These are phyloP conservation scores for Papiliotrema terrestris DNA, from an alignment of 1,284 basidiomycete species.

Conservation along the genomic window DNA sequence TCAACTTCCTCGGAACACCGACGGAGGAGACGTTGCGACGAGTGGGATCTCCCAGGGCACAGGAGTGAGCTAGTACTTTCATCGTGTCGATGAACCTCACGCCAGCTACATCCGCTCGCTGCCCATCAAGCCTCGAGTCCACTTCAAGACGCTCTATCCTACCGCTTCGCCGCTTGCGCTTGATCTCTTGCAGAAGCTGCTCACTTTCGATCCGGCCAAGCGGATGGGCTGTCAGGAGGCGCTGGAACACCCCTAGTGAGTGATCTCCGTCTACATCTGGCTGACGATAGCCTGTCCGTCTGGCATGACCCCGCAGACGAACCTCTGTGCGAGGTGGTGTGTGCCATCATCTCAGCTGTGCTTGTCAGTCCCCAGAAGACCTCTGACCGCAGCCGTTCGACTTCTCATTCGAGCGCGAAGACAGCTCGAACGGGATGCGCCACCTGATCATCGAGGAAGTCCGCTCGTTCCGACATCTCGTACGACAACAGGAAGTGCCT, in stretches of 20 bases:
- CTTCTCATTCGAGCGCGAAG: conserved; percentile 96
- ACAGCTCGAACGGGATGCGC: conserved; percentile 96
- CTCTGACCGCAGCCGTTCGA: conserved; percentile 75
- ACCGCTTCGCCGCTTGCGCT: conserved; percentile 89
- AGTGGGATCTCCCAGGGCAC: conserved; percentile 83
- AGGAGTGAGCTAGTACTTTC: conserved; percentile 40
- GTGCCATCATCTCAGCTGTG: conserved; percentile 29
- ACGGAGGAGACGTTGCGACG: conserved; percentile 92
- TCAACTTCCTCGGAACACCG: conserved; percentile 95
- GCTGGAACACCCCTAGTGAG: conserved; percentile 80
- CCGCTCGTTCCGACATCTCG: conserved; percentile 51
- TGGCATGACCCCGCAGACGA: conserved; percentile 96
- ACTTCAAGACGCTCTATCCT: conserved; percentile 87
- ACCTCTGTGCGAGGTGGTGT: conserved; percentile 68
- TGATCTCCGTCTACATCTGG: neutral
- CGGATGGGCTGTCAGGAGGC: conserved; percentile 95
- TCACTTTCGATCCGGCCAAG: conserved; percentile 94
- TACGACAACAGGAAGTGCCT: conserved; percentile 36
- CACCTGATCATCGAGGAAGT: conserved; percentile 92
- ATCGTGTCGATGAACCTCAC: no score
- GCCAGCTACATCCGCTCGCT: conserved; percentile 87
- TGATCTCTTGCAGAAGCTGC: conserved; percentile 84
- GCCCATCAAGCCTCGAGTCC: conserved; percentile 91
- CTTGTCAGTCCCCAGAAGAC: no score
- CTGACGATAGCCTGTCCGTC: conserved; percentile 59